Conservation (phyloP, 129 eudicot genomes). For the Helichrysum umbraculigerum region DNA sequence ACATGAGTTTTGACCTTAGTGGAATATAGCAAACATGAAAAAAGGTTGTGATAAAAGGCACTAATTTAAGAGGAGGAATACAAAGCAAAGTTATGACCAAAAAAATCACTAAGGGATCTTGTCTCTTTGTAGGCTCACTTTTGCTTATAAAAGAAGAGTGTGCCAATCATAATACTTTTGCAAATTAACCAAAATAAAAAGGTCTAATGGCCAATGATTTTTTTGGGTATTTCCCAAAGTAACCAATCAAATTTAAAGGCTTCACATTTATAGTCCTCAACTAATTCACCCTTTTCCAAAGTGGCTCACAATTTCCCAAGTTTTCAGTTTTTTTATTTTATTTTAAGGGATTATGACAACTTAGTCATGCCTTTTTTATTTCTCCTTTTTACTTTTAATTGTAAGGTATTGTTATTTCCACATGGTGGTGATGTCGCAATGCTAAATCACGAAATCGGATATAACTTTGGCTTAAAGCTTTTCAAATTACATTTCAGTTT, state of each 20-base stretch:
- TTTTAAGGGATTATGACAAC: constrained; percentile 29
- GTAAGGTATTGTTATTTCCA: not conserved
- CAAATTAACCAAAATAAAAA: constrained; percentile 22
- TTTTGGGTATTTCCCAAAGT: constrained; percentile 32
- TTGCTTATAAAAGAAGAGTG: constrained; percentile 37
- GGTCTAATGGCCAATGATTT: constrained; percentile 25
- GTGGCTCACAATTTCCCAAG: constrained; percentile 38
- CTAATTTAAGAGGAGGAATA: constrained; percentile 31
- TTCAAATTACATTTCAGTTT: not conserved
- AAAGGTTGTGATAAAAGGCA: constrained; percentile 31
- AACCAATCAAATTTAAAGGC: constrained; percentile 37
- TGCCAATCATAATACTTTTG: constrained; percentile 42
- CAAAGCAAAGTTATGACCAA: constrained; percentile 42
- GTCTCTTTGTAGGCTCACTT: constrained; percentile 48
- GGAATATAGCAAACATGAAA: constrained; percentile 32
- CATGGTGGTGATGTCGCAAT: constrained; percentile 9
- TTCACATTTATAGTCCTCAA: constrained; percentile 35
- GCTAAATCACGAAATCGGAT: not conserved
- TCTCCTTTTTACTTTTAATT: not conserved
- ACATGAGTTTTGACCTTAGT: constrained; percentile 37
- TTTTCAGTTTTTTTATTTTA: constrained; percentile 13
- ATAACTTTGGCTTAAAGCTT: constrained; percentile 26
- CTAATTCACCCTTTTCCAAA: constrained; percentile 34
- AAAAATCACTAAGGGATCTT: constrained; percentile 44
- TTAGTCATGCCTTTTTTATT: constrained; percentile 22